Conservation (phyloP, 768 basidiomycete species). For the Leccinellum rugosiceps region DNA sequence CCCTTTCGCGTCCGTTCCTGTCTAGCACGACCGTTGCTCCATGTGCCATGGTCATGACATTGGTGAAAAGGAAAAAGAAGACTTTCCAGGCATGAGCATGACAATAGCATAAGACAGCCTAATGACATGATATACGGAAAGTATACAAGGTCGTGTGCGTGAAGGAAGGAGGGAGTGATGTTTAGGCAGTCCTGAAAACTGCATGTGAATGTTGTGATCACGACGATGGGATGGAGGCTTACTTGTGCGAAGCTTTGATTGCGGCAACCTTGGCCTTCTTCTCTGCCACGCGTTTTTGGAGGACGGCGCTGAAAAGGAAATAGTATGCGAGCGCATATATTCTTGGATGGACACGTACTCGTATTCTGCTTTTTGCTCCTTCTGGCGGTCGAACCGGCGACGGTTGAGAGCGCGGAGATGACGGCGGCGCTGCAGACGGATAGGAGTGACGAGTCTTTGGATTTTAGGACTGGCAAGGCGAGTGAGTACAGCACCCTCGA, state of each 20-base stretch:
- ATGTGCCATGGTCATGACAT: background rate
- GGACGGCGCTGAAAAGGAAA: slow-evolving; percentile 46
- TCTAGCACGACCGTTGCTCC: background rate
- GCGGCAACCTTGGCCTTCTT: slow-evolving; percentile 90
- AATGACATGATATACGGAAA: slow-evolving; percentile 21
- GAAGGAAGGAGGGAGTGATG: background rate
- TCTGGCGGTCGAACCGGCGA: slow-evolving; percentile 85
- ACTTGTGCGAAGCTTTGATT: slow-evolving; percentile 82
- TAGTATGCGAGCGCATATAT: background rate
- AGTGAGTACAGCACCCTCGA: background rate
- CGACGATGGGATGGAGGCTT: slow-evolving; percentile 12
- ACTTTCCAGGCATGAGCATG: slow-evolving; percentile 9
- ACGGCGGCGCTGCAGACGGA: slow-evolving; percentile 94
- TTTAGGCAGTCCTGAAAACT: slow-evolving; percentile 20
- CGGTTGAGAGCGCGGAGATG: slow-evolving; percentile 87
- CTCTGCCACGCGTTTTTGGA: slow-evolving; percentile 89
- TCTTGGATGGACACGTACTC: slow-evolving; percentile 47
- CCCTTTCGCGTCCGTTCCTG: background rate
- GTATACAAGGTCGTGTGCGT: slow-evolving; percentile 16
- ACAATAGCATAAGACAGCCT: slow-evolving; percentile 20
- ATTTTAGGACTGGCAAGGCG: slow-evolving; percentile 75
- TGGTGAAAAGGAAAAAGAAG: background rate
- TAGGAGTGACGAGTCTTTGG: slow-evolving; percentile 85
- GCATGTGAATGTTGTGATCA: background rate
- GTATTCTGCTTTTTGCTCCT: slow-evolving; percentile 94